Evolutionary conservation across 768 basidiomycete genomes (phyloP).

Genomic region (Boletus rubroflammeus): DNA sequence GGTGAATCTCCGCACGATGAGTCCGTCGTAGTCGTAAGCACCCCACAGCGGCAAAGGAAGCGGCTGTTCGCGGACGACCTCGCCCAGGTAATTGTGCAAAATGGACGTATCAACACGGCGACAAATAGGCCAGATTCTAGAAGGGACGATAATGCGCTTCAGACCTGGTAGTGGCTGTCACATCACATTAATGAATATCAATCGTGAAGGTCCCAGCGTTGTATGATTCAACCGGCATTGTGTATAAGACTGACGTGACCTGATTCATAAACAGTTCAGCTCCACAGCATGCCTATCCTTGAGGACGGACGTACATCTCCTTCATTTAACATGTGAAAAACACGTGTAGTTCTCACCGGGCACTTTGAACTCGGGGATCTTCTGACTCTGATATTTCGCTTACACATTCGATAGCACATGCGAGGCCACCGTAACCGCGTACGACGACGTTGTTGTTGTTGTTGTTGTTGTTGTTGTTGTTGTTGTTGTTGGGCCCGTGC

Average conservation of each 20-base stretch:
- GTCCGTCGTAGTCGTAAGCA: constrained; percentile 25
- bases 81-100: constrained; percentile 21
- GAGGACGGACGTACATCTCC: constrained; percentile 9
- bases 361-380: constrained; percentile 12
- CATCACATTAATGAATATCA: constrained; percentile 16
- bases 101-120: constrained; percentile 10
- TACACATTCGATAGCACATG: background rate
- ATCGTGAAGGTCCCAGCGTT: constrained; percentile 23
- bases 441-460: constrained; percentile 10
- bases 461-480: too few relatives aligned
- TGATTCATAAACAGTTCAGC: constrained; percentile 2
- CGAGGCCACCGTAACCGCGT: constrained; percentile 13
- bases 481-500: background rate
- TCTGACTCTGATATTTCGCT: constrained; percentile 15
- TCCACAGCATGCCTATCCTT: background rate
- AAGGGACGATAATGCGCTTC: constrained; percentile 12
- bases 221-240: constrained; percentile 24
- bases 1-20: constrained; percentile 26
- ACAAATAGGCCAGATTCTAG: constrained; percentile 24
- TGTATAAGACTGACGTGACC: constrained; percentile 17
- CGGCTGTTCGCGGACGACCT: constrained; percentile 16
- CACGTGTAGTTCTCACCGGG: constrained; percentile 8
- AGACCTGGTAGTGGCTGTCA: constrained; percentile 5
- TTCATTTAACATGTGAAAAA: constrained; percentile 12
- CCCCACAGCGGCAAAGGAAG: constrained; percentile 11